phyloP scores from a whole-genome alignment of 805 yeast species.

The Ogataea sp. region DNA sequence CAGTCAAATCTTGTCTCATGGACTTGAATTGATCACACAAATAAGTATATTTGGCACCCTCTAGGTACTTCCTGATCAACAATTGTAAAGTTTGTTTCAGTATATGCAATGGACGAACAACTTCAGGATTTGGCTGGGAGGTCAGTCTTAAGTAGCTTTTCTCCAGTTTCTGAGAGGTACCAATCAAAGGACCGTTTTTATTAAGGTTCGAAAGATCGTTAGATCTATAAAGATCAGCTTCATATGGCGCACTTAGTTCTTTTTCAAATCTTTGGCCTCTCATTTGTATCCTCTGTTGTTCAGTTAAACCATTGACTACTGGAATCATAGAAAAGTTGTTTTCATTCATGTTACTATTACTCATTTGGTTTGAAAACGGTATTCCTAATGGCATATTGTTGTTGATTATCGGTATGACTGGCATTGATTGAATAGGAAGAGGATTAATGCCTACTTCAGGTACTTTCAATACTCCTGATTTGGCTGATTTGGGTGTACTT shows the following conservation, averaged over 20 bases:
- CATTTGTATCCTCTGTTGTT: conserved; percentile 8
- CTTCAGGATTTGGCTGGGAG: conserved; percentile 81
- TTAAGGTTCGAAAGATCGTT: conserved; percentile 2
- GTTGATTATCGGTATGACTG: too few species aligned
- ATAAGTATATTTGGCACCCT: conserved; percentile 59
- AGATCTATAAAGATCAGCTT: conserved; percentile 2
- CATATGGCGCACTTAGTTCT: conserved; percentile 16
- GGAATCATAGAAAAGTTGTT: neutral
- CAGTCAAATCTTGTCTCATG: conserved; percentile 86
- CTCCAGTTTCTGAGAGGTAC: conserved; percentile 59
- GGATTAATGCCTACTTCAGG: neutral
- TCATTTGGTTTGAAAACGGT: too few species aligned
- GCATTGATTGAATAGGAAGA: neutral
- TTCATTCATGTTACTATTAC: too few species aligned
- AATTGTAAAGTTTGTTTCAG: conserved; percentile 49
- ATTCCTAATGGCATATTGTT: too few species aligned
- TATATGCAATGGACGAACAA: conserved; percentile 66
- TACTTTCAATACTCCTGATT: neutral
- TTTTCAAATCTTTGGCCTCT: conserved; percentile 43
- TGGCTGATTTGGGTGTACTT: conserved; percentile 1
- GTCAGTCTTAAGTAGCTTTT: conserved; percentile 80
- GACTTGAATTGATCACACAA: conserved; percentile 87
- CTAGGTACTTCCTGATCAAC: conserved; percentile 44
- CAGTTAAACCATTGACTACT: neutral
- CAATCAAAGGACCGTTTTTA: conserved; percentile 34